Base-by-base conservation (phyloP, 306 rosid genomes). In the Inga leiocalycina region DNA sequence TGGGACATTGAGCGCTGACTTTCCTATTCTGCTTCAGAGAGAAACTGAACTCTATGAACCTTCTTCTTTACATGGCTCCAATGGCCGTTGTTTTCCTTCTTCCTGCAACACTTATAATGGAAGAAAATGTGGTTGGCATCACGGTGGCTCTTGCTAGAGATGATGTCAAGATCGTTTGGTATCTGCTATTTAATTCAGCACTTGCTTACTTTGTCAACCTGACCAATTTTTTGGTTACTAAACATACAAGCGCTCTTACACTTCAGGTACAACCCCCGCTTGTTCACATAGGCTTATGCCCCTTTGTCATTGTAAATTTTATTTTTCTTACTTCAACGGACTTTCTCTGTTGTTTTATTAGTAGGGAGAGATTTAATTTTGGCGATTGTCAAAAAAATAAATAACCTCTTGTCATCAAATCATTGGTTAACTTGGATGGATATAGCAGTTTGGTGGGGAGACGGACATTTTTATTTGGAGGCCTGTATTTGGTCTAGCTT, bases 31-130 rank as follows among this genome's bases (percentile, higher is more conserved):
- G 66, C 90, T 85, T 34, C 83, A 97, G 98, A 86, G 99, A 97
- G 94, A 97, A 97, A 91, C 94, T 97, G 91, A 97, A 97, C 87
- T 97, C 99, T 19, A 97, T 97, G 99, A 97, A 97, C 84, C 98
- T 97, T 78, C 95, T 97, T 34, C 98, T 97, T 72, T 97, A 97
- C 88, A 97, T 97, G 99, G 97, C 99, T 86, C 99, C 99, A 41
- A 91, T 92, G 87, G 99, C 99, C 35, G 99, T 97, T 80, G 92
- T 94, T 65, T 94, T 97, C 86, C 97, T 97, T 76, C 98, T 97
- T 78, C 99, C 99, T 12, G 99, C 98, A 48, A 89, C 99, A 11
- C 98, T 97, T 78, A 80, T 97, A 64, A 97, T 97, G 99, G 99
- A 97, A 83, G 99, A 97, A 35, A 97, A 97, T 82, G 99, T 97